Conservation (phyloP, 202 grass and related monocot genomes). For the Saccharum hybrid region DNA sequence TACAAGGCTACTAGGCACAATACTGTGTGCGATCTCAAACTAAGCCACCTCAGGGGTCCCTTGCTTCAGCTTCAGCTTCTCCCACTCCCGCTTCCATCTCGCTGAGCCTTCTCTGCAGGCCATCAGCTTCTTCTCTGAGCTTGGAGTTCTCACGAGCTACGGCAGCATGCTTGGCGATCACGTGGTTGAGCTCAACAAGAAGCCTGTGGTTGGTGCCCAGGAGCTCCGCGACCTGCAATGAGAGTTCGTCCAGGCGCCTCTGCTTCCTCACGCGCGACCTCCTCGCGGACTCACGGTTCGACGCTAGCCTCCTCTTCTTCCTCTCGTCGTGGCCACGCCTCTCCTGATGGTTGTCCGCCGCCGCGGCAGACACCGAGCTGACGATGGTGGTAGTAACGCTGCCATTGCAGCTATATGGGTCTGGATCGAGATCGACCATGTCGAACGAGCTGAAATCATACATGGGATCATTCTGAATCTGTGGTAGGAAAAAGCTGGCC, state of each 20-base stretch:
- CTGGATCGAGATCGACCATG: conserved; percentile 22
- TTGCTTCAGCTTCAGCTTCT: conserved; percentile 21
- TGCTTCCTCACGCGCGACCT: conserved; percentile 68
- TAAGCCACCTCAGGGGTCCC: conserved; percentile 20
- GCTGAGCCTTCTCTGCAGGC: conserved; percentile 46
- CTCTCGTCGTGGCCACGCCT: conserved; percentile 38
- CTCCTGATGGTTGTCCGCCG: neutral
- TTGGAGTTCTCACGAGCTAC: conserved; percentile 48
- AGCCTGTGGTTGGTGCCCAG: conserved; percentile 43
- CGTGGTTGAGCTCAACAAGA: conserved; percentile 54
- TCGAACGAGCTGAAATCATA: conserved; percentile 24
- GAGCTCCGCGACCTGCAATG: conserved; percentile 40
- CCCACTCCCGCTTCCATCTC: conserved; percentile 14
- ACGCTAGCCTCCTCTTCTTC: conserved; percentile 55
- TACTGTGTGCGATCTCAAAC: neutral
- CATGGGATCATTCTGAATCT: conserved; percentile 20
- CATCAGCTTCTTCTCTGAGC: conserved; percentile 53
- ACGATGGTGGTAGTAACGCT: neutral
- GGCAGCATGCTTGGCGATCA: conserved; percentile 25
- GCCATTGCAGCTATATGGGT: conserved; percentile 30
- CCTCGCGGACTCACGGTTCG: conserved; percentile 66
- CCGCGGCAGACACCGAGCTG: neutral
- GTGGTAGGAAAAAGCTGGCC: conserved; percentile 30
- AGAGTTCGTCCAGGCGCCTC: conserved; percentile 53
- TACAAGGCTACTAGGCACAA: neutral